Evolutionary conservation across 805 yeast species (phyloP).

Genomic region (Pichia membranifaciens): DNA sequence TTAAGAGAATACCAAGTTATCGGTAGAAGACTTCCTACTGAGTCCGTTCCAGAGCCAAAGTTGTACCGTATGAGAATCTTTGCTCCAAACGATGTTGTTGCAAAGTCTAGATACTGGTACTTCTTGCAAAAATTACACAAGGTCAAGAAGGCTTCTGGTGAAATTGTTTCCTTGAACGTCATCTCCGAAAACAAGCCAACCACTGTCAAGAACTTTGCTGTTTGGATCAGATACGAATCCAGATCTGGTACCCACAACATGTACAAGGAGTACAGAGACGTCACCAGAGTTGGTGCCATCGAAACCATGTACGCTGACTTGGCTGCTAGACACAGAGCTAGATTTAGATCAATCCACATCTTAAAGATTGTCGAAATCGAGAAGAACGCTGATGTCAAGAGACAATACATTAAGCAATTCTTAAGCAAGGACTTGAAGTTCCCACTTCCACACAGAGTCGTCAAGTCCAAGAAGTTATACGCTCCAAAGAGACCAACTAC

Average conservation of each 20-base stretch:
- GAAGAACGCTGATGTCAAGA: conserved; percentile 96
- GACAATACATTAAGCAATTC: conserved; percentile 98
- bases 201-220: conserved; percentile 99
- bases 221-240: conserved; percentile 99
- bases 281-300: conserved; percentile 98
- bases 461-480: conserved; percentile 82
- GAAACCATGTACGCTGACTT: conserved; percentile 98
- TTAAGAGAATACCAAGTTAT: conserved; percentile 99
- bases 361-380: conserved; percentile 98
- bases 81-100: conserved; percentile 98
- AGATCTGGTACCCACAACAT: conserved; percentile 99
- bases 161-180: conserved; percentile 87
- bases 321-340: conserved; percentile 99
- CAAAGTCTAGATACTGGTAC: conserved; percentile 99
- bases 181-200: conserved; percentile 95
- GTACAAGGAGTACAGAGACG: conserved; percentile 99
- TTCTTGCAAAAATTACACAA: conserved; percentile 98
- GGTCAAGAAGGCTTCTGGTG: conserved; percentile 99
- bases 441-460: conserved; percentile 99
- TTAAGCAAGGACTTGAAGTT: conserved; percentile 91
- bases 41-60: conserved; percentile 98
- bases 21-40: conserved; percentile 99
- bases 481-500: conserved; percentile 94
- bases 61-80: conserved; percentile 99
- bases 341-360: conserved; percentile 99